phyloP scores from a whole-genome alignment of 768 basidiomycete genomes.

The Rhizopogon roseolus region DNA sequence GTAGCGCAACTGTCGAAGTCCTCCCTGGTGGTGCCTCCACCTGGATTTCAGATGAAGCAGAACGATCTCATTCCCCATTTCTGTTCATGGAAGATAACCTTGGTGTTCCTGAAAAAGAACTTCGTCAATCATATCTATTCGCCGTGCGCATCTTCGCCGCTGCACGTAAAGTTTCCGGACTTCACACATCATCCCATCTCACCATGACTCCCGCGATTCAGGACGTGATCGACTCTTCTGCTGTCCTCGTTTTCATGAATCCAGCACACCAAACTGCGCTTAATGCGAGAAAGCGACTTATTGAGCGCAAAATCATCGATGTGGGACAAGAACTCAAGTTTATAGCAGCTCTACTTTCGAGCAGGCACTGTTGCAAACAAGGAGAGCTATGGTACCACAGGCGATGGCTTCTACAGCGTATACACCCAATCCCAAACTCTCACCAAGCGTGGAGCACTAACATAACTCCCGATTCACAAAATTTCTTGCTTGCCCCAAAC shows the following conservation, averaged over 20 bases:
- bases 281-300: conserved; percentile 53
- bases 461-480: not conserved
- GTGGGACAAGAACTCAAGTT: conserved; percentile 44
- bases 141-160: conserved; percentile 34
- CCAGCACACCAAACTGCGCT: conserved; percentile 68
- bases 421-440: conserved; percentile 18
- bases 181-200: not conserved
- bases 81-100: conserved; percentile 54
- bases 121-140: conserved; percentile 46
- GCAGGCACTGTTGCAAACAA: conserved; percentile 55
- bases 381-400: conserved; percentile 69
- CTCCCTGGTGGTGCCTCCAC: conserved; percentile 51
- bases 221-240: conserved; percentile 31
- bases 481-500: conserved; percentile 27
- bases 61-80: conserved; percentile 39
- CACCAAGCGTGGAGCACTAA: not conserved
- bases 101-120: conserved; percentile 57
- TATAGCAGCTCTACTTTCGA: conserved; percentile 43
- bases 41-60: conserved; percentile 33
- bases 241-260: conserved; percentile 57
- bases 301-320: conserved; percentile 32
- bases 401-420: conserved; percentile 50
- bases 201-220: conserved; percentile 9
- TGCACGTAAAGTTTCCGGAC: conserved; percentile 9
- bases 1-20: conserved; percentile 48